These are phyloP conservation scores for Logfia minima DNA, from an alignment of 129 eudicot species.

Conservation along the genomic window DNA sequence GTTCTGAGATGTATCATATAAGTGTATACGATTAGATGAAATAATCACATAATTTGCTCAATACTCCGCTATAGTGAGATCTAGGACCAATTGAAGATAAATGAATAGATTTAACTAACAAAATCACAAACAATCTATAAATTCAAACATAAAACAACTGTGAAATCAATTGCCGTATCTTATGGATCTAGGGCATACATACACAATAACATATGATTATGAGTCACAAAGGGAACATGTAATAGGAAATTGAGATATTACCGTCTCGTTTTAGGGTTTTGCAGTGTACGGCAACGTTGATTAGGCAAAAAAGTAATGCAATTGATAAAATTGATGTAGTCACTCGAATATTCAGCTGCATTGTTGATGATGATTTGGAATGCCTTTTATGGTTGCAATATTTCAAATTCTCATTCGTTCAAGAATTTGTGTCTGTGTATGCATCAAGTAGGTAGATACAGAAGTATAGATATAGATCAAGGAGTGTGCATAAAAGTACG, in stretches of 20 bases:
- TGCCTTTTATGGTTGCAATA: background rate
- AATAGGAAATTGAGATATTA: conserved; percentile 19
- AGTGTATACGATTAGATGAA: background rate
- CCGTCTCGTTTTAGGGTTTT: conserved; percentile 96
- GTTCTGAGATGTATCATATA: background rate
- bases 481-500: conserved; percentile 2
- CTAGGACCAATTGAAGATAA: conserved; percentile 16
- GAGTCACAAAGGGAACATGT: background rate
- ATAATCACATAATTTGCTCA: background rate
- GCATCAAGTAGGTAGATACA: conserved; percentile 7
- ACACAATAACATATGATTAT: conserved; percentile 7
- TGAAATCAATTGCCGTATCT: background rate
- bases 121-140: background rate
- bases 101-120: background rate
- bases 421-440: background rate
- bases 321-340: background rate
- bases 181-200: conserved; percentile 1
- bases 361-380: conserved; percentile 13
- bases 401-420: conserved; percentile 1
- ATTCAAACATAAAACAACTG: background rate
- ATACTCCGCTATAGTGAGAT: background rate
- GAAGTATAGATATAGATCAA: conserved; percentile 10
- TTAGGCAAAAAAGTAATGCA: conserved; percentile 31
- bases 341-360: conserved; percentile 30
- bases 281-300: conserved; percentile 50